phyloP scores from a whole-genome alignment of 164 flowering plant genomes.

The Malania oleifera region DNA sequence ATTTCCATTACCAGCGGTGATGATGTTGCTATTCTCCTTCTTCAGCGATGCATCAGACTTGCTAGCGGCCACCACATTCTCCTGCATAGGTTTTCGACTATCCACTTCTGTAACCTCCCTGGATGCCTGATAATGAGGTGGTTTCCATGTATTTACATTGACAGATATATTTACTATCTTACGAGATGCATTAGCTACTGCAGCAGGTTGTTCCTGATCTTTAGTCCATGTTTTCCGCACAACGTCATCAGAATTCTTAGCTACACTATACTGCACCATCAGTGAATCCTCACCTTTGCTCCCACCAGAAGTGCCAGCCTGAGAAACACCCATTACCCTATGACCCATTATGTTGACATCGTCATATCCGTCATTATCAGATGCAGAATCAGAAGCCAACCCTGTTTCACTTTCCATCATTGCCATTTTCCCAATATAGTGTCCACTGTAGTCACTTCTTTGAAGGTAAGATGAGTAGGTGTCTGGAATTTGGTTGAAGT shows the following conservation, averaged over 20 bases:
- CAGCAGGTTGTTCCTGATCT: slow-evolving; percentile 35
- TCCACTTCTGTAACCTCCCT: slow-evolving; percentile 30
- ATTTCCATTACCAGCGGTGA: slow-evolving; percentile 37
- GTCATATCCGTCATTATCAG: slow-evolving; percentile 60
- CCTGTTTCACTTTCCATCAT: slow-evolving; percentile 33
- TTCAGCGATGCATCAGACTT: slow-evolving; percentile 24
- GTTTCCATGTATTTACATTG: slow-evolving; percentile 71
- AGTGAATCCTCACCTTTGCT: slow-evolving; percentile 41
- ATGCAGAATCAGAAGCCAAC: slow-evolving; percentile 39
- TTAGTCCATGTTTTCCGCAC: slow-evolving; percentile 25
- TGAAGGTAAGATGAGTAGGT: slow-evolving; percentile 16
- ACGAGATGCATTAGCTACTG: slow-evolving; percentile 35
- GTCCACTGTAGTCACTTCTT: slow-evolving; percentile 26
- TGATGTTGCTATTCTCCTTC: slow-evolving; percentile 32
- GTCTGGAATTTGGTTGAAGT: slow-evolving; percentile 19
- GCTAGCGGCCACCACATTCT: slow-evolving; percentile 20
- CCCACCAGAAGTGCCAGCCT: slow-evolving; percentile 32
- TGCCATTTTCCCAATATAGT: slow-evolving; percentile 24
- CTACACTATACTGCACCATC: slow-evolving; percentile 39
- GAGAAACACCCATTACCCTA: slow-evolving; percentile 30
- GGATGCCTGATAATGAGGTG: slow-evolving; percentile 47
- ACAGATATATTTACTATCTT: slow-evolving; percentile 53
- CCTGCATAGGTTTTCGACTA: slow-evolving; percentile 24
- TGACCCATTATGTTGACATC: slow-evolving; percentile 24
- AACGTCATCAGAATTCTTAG: slow-evolving; percentile 32